Conservation (phyloP, 345 rosid species). For the Limnanthes douglasii region DNA sequence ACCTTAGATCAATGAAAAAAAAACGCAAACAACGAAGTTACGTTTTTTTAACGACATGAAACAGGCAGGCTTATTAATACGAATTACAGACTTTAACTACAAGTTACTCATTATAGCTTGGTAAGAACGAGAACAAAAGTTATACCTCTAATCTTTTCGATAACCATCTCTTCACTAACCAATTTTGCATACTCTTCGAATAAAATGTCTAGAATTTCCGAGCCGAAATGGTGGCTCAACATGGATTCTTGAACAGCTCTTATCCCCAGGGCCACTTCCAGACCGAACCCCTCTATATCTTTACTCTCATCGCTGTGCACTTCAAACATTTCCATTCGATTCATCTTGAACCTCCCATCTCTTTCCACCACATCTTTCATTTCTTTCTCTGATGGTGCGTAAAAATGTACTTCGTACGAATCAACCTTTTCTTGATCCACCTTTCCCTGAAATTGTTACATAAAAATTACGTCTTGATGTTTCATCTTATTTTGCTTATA, state of each 20-base stretch:
- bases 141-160: conserved; percentile 45
- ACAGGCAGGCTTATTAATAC: no score
- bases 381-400: conserved; percentile 56
- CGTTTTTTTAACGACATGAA: no score
- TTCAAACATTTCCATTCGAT: conserved; percentile 39
- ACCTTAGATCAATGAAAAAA: no score
- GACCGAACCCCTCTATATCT: conserved; percentile 36
- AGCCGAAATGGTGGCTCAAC: conserved; percentile 56
- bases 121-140: conserved; percentile 47
- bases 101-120: conserved; percentile 18
- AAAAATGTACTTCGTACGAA: conserved; percentile 60
- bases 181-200: conserved; percentile 41
- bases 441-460: conserved; percentile 28
- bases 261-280: conserved; percentile 45
- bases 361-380: conserved; percentile 40
- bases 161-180: conserved; percentile 45
- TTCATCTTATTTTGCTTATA: background rate
- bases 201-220: conserved; percentile 38
- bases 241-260: conserved; percentile 83
- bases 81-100: background rate
- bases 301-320: conserved; percentile 9
- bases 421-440: conserved; percentile 54
- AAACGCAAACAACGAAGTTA: no score
- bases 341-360: conserved; percentile 44
- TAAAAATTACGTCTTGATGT: background rate